Percentiles rank a stretch among this genome's conserved stretches.
phyloP scores from a whole-genome alignment of 441 rosid species.

The Eruca vesicaria region DNA sequence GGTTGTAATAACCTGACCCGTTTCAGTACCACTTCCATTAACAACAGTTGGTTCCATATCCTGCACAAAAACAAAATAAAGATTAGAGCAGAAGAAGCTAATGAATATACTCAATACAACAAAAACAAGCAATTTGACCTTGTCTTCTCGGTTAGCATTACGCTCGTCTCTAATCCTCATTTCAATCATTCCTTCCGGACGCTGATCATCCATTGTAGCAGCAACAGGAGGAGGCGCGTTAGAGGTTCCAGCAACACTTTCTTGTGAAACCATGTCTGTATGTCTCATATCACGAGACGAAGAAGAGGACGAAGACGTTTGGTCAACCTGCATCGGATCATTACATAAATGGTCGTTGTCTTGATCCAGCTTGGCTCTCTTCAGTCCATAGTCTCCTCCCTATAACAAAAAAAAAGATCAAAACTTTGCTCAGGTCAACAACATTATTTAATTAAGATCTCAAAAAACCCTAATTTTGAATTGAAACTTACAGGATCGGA shows the following conservation, averaged over 20 bases:
- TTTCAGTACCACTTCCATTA: slow-evolving; percentile 74
- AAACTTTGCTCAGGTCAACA: slow-evolving; percentile 12
- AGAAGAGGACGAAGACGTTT: slow-evolving; percentile 40
- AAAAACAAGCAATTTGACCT: slow-evolving; percentile 39
- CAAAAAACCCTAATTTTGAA: slow-evolving; percentile 2
- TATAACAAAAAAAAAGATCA: slow-evolving; percentile 11
- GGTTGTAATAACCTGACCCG: slow-evolving; percentile 82
- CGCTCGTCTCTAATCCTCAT: slow-evolving; percentile 65
- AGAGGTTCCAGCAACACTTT: slow-evolving; percentile 55
- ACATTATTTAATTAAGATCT: slow-evolving; percentile 1
- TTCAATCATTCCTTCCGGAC: slow-evolving; percentile 61
- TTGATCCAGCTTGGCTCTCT: slow-evolving; percentile 79
- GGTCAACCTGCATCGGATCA: slow-evolving; percentile 49
- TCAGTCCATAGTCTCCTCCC: slow-evolving; percentile 75
- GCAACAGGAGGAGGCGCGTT: slow-evolving; percentile 25
- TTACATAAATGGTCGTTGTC: slow-evolving; percentile 37
- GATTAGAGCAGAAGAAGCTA: neutral
- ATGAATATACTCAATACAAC: neutral
- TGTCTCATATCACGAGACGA: slow-evolving; percentile 45
- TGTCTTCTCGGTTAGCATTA: slow-evolving; percentile 50
- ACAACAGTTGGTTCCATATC: slow-evolving; percentile 66
- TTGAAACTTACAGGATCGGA: slow-evolving; percentile 71
- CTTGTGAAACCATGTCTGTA: slow-evolving; percentile 53
- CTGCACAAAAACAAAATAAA: slow-evolving; percentile 33
- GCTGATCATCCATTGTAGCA: slow-evolving; percentile 48